Conservation (phyloP, 345 rosid species). For the Eucalyptus camaldulensis region DNA sequence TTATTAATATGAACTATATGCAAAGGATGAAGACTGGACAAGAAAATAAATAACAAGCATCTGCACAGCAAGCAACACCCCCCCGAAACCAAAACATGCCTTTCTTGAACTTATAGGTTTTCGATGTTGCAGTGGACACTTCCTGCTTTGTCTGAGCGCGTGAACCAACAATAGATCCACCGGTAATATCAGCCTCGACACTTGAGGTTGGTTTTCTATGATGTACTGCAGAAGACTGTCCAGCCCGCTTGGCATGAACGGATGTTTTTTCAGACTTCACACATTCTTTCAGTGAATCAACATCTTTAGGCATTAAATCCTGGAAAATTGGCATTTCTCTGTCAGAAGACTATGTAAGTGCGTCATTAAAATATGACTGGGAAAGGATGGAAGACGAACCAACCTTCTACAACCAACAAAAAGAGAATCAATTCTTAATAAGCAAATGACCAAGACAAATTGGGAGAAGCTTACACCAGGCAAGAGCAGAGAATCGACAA, state of each 20-base stretch:
- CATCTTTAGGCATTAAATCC: slow-evolving; percentile 62
- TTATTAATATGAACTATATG: not conserved
- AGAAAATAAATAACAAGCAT: not conserved
- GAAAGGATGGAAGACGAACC: not conserved
- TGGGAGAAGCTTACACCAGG: slow-evolving; percentile 72
- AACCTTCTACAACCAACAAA: not conserved
- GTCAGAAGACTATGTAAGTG: not conserved
- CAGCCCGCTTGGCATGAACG: slow-evolving; percentile 48
- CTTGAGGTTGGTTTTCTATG: slow-evolving; percentile 86
- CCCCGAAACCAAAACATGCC: slow-evolving; percentile 23
- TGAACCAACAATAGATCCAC: slow-evolving; percentile 64
- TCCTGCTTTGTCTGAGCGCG: slow-evolving; percentile 82
- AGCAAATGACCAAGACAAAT: not conserved
- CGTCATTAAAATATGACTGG: not conserved
- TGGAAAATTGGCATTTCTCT: slow-evolving; percentile 7
- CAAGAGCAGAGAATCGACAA: slow-evolving; percentile 75
- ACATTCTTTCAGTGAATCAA: slow-evolving; percentile 59
- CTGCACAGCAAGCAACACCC: not conserved
- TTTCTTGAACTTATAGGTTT: slow-evolving; percentile 64
- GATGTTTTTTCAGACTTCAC: slow-evolving; percentile 60
- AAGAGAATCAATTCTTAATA: not conserved
- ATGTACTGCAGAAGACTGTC: slow-evolving; percentile 45
- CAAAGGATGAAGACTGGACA: not conserved
- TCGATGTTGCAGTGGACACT: slow-evolving; percentile 88
- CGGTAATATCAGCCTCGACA: slow-evolving; percentile 87